A percentile compares a stretch with the other conserved stretches of the same genome.
phyloP scores from a whole-genome alignment of 148 eudicot species.

The Nepenthes gracilis region DNA sequence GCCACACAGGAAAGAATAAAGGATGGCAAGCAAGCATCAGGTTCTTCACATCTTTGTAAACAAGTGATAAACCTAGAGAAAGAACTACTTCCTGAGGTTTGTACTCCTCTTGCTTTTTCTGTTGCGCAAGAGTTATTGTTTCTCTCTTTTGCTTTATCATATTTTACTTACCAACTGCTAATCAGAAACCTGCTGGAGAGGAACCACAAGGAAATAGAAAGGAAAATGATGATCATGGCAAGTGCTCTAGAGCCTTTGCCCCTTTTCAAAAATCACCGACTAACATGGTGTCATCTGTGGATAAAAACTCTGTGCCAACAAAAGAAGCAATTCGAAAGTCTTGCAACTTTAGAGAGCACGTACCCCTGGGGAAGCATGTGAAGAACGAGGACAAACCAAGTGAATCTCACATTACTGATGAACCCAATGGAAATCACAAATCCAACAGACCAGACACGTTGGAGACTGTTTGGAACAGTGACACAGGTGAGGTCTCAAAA shows the following conservation, averaged over 20 bases:
- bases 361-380: slow-evolving; percentile 20
- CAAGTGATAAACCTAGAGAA: slow-evolving; percentile 42
- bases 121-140: background rate
- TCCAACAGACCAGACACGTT: slow-evolving; percentile 20
- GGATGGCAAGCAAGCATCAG: slow-evolving; percentile 35
- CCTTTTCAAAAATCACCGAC: slow-evolving; percentile 36
- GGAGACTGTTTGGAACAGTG: slow-evolving; percentile 23
- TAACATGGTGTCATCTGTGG: slow-evolving; percentile 19
- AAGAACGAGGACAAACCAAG: slow-evolving; percentile 17
- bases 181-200: slow-evolving; percentile 42
- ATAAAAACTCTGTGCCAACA: slow-evolving; percentile 20
- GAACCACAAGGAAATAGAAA: slow-evolving; percentile 20
- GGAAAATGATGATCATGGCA: slow-evolving; percentile 19
- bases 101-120: background rate
- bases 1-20: slow-evolving; percentile 31
- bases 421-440: slow-evolving; percentile 17
- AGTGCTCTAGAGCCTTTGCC: slow-evolving; percentile 29
- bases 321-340: slow-evolving; percentile 18
- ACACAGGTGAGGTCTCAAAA: slow-evolving; percentile 20
- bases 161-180: background rate
- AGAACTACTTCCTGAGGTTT: slow-evolving; percentile 51
- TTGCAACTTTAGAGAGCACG: slow-evolving; percentile 33
- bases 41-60: slow-evolving; percentile 27
- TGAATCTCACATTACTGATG: slow-evolving; percentile 30
- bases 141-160: background rate